Conservation (phyloP, 2,329 filamentous ascomycete species). For the Phialophora expanda region DNA sequence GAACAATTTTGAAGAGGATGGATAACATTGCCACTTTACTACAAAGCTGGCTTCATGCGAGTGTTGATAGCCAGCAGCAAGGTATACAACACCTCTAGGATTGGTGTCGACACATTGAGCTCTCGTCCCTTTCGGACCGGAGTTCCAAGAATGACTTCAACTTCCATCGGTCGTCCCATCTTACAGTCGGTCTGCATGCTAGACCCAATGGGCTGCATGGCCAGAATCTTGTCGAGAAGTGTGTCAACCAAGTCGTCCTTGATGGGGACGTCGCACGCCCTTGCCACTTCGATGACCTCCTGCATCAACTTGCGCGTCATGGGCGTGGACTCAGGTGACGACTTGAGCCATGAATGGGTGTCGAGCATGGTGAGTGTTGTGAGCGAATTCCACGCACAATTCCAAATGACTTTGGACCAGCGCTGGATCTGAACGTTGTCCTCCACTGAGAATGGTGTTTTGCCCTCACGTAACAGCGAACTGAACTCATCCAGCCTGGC, state of each 20-base stretch:
- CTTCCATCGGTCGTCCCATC: constrained; percentile 51
- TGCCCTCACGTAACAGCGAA: constrained; percentile 49
- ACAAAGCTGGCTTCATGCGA: constrained; percentile 24
- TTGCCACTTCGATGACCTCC: constrained; percentile 52
- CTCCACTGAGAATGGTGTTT: constrained; percentile 47
- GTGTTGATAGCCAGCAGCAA: constrained; percentile 36
- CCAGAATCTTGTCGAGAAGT: constrained; percentile 48
- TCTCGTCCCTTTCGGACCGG: constrained; percentile 50
- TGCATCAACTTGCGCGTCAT: constrained; percentile 51
- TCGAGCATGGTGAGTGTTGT: constrained; percentile 52
- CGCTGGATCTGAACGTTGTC: constrained; percentile 47
- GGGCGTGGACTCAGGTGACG: constrained; percentile 47
- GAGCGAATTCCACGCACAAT: constrained; percentile 50
- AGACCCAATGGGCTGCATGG: constrained; percentile 49
- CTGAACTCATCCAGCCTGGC: constrained; percentile 51
- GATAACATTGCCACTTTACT: no score
- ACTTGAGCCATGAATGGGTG: constrained; percentile 51
- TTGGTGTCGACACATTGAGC: constrained; percentile 48
- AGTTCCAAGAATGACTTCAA: constrained; percentile 55
- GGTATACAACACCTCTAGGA: constrained; percentile 48
- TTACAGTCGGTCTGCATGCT: constrained; percentile 55
- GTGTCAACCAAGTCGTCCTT: constrained; percentile 47
- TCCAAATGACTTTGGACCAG: constrained; percentile 53
- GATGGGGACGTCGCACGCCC: constrained; percentile 48
- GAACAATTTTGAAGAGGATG: no score